A percentile compares a stretch with the other conserved stretches of the same genome.
phyloP scores from a whole-genome alignment of 2,329 filamentous ascomycete genomes.

The Phaeomoniella chlamydospora region DNA sequence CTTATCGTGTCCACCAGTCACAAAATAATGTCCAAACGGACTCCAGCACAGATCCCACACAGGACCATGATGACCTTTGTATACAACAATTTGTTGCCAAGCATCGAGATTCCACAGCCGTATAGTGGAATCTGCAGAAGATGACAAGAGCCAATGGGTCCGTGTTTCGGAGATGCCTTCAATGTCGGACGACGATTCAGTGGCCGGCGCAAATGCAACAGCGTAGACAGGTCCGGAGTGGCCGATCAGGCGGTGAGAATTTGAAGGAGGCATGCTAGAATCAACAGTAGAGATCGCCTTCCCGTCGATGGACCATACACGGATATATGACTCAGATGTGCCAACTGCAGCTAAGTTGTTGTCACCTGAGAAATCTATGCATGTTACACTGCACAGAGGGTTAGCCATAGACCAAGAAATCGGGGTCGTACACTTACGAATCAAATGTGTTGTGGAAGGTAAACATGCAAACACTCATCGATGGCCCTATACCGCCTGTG shows the following conservation, averaged over 20 bases:
- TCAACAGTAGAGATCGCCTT: conserved; percentile 59
- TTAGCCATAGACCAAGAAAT: too few relatives aligned
- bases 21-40: conserved; percentile 90
- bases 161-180: conserved; percentile 38
- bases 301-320: conserved; percentile 83
- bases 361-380: conserved; percentile 89
- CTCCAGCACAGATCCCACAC: conserved; percentile 83
- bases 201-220: conserved; percentile 72
- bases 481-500: conserved; percentile 69
- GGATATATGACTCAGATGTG: conserved; percentile 87
- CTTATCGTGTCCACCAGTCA: conserved; percentile 75
- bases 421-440: conserved; percentile 52
- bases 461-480: conserved; percentile 88
- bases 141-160: conserved; percentile 71
- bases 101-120: conserved; percentile 86
- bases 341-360: conserved; percentile 75
- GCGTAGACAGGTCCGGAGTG: conserved; percentile 83
- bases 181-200: conserved; percentile 30
- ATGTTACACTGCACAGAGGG: conserved; percentile 51
- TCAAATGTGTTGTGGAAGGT: conserved; percentile 96
- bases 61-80: conserved; percentile 82
- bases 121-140: conserved; percentile 73
- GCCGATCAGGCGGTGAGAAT: conserved; percentile 65
- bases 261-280: conserved; percentile 44
- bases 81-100: conserved; percentile 85